Evolutionary conservation across 192 early-diverging fungal species (phyloP).

Genomic region (Coemansia sp.): DNA sequence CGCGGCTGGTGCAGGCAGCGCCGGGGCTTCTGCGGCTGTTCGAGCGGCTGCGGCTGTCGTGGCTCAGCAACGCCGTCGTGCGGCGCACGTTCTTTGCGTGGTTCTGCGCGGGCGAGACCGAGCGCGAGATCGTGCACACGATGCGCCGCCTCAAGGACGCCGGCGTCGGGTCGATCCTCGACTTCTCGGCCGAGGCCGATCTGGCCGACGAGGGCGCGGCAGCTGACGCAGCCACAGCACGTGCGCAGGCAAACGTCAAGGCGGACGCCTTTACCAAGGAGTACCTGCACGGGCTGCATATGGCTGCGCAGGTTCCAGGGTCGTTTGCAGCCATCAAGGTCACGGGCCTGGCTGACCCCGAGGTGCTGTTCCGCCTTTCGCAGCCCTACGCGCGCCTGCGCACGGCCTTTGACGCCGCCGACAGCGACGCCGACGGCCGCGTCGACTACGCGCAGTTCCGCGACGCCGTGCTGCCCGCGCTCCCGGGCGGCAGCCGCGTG

Average conservation of each 20-base stretch:
- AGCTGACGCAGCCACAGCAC: conserved; percentile 43
- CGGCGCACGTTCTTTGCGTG: conserved; percentile 88
- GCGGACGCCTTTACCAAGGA: conserved; percentile 66
- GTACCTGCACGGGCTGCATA: conserved; percentile 71
- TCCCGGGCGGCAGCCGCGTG: conserved; percentile 31
- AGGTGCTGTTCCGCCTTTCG: conserved; percentile 72
- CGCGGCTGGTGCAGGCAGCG: conserved; percentile 36
- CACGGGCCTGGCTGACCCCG: conserved; percentile 76
- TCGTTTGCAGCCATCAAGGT: conserved; percentile 87
- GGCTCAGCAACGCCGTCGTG: conserved; percentile 65
- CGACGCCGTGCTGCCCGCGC: conserved; percentile 35
- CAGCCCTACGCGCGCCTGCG: conserved; percentile 32
- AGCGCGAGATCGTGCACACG: conserved; percentile 75
- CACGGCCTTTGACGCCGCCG: conserved; percentile 51
- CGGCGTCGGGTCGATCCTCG: conserved; percentile 82
- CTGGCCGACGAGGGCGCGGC: conserved; percentile 54
- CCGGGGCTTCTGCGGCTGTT: conserved; percentile 28
- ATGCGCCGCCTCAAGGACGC: conserved; percentile 65
- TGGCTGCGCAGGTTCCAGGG: conserved; percentile 61
- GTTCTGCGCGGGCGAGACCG: conserved; percentile 77
- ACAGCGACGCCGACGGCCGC: conserved; percentile 56
- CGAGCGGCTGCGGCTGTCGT: conserved; percentile 34
- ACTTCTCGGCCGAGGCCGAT: conserved; percentile 86
- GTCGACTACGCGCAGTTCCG: conserved; percentile 50
- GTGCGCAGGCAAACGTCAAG: conserved; percentile 57